Base-by-base conservation (phyloP, 768 basidiomycete species). In the Candolleomyces efflorescens region DNA sequence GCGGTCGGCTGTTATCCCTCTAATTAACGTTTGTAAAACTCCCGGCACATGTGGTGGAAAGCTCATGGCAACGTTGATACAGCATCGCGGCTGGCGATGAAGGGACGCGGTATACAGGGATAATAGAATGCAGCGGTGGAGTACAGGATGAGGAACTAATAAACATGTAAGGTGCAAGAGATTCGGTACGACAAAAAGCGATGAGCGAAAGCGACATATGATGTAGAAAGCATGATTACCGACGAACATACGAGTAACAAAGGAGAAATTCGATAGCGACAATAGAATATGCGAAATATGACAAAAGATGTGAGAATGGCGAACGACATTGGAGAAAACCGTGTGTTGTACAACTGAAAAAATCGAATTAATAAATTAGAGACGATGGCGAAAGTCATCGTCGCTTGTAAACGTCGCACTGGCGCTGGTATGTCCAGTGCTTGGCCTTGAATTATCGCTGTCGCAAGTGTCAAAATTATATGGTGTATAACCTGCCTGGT, bases 361-460 rank as follows among this genome's bases (percentile, higher is more conserved):
- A n/a, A 50, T 12, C 2, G 50, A 45, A 53, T 13, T 17, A 18
- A 49, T 17, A 27, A 38, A 17, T 61, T 55, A 63, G 39, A 57
- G 57, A 56, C 60, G 60, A 38, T 54, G 64, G 36, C 66, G 63
- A 56, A 69, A 68, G 26, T 72, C 70, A 55, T 73, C 72, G 44
- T 67, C 68, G 59, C 69, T 71, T 43, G 68, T 63, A 39, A 66
- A 65, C 17, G 67, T 68, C 58, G 71, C 60, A 64, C 72, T 74
- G 41, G 71, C 70, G 56, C 78, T 76, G 39, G 71, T 71, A 56
- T 78, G 75, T 10, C 76, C 73, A 38, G 75, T 74, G 38, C 75
- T 73, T 58, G 80, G 69, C 59, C 76, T 73, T 60, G 68, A 68
- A 53, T 68, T 67, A 45, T 74, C 75, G 53, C 77, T 74, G 36